Conservation (phyloP, 495 filamentous ascomycete genomes). For the Saxispiralis lemnorum region DNA sequence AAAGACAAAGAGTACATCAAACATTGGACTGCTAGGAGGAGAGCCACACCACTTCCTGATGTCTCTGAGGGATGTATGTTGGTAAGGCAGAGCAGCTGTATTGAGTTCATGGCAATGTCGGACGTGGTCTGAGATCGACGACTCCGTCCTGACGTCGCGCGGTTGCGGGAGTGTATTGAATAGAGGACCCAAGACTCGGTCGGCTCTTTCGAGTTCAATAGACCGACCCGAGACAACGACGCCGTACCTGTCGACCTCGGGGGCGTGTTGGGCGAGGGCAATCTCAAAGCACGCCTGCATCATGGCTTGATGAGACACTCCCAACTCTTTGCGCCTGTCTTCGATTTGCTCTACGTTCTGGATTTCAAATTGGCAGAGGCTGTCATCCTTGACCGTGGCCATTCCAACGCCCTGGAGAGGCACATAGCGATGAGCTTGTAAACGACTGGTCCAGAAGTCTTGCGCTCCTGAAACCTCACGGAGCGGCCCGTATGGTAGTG, state of each 20-base stretch:
- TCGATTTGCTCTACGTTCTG: conserved; percentile 18
- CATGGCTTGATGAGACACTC: conserved; percentile 58
- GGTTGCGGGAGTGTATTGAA: conserved; percentile 79
- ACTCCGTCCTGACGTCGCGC: conserved; percentile 27
- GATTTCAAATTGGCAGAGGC: not conserved
- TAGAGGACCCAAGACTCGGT: conserved; percentile 59
- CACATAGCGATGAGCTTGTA: conserved; percentile 19
- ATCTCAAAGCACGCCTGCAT: conserved; percentile 52
- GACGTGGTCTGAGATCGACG: conserved; percentile 36
- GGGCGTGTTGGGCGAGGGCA: conserved; percentile 31
- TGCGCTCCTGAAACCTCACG: conserved; percentile 35
- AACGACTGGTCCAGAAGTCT: conserved; percentile 48
- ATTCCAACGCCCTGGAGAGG: not conserved
- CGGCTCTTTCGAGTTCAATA: conserved; percentile 45
- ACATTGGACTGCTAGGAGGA: conserved; percentile 40
- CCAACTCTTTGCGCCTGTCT: conserved; percentile 32
- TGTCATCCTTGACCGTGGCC: not conserved
- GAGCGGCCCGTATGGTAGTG: conserved; percentile 38
- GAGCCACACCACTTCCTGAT: conserved; percentile 50
- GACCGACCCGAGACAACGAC: conserved; percentile 53
- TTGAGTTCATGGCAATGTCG: conserved; percentile 44
- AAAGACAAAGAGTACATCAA: conserved; percentile 77
- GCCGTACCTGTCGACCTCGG: conserved; percentile 35
- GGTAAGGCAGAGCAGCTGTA: conserved; percentile 38
- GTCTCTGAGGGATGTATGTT: conserved; percentile 54